These are phyloP conservation scores for Biscogniauxia marginata DNA, from an alignment of 2,329 filamentous ascomycete genomes.

Conservation along the genomic window DNA sequence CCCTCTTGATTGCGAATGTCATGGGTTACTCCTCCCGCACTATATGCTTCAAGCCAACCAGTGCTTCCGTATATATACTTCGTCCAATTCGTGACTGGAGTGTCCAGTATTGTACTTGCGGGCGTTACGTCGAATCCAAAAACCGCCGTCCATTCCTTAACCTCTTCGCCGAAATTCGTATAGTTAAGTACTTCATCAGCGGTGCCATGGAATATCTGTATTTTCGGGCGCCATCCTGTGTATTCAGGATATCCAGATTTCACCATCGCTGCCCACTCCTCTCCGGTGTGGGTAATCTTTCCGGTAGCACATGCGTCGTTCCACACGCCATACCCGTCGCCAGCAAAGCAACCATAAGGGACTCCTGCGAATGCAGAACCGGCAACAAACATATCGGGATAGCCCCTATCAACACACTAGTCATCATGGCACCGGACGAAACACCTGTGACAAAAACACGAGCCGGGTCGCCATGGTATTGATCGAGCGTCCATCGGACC, in stretches of 20 bases:
- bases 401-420: slow-evolving; percentile 43
- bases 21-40: slow-evolving; percentile 38
- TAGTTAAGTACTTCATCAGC: slow-evolving; percentile 50
- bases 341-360: slow-evolving; percentile 52
- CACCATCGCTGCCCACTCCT: slow-evolving; percentile 29
- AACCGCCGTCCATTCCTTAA: slow-evolving; percentile 52
- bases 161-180: slow-evolving; percentile 52
- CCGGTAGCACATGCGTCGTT: slow-evolving; percentile 52
- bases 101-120: slow-evolving; percentile 28
- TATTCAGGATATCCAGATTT: slow-evolving; percentile 49
- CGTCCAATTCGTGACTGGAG: slow-evolving; percentile 37
- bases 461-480: slow-evolving; percentile 33
- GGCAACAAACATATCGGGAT: slow-evolving; percentile 47
- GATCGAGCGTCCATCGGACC: slow-evolving; percentile 34
- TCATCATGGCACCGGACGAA: slow-evolving; percentile 36
- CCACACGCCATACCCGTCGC: slow-evolving; percentile 43
- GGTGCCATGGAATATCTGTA: slow-evolving; percentile 59
- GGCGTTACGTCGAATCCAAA: slow-evolving; percentile 33
- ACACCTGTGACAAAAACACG: slow-evolving; percentile 34
- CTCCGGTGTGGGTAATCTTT: slow-evolving; percentile 32
- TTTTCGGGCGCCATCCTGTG: slow-evolving; percentile 49
- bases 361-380: slow-evolving; percentile 46
- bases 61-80: slow-evolving; percentile 35
- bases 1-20: slow-evolving; percentile 40
- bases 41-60: slow-evolving; percentile 41